Percentiles rank a stretch among this genome's conserved stretches.
Evolutionary conservation across 1,284 basidiomycete species (phyloP).

Genomic region (Moniliophthora roreri): DNA sequence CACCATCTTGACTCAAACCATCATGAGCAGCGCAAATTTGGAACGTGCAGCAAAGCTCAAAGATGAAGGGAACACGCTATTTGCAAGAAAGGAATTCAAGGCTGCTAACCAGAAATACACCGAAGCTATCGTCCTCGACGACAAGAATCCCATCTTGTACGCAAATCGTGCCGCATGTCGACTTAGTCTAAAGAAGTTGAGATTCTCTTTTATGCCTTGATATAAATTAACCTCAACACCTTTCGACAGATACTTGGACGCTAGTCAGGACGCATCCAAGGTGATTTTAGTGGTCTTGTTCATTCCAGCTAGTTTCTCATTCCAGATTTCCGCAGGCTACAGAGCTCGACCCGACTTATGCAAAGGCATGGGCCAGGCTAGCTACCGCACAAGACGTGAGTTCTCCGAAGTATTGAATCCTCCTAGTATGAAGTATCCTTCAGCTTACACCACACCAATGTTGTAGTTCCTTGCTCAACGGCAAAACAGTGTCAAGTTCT

Average conservation of each 20-base stretch:
- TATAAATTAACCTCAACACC: neutral
- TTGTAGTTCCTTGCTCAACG: conserved; percentile 1
- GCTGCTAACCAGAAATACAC: conserved; percentile 23
- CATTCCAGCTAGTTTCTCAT: neutral
- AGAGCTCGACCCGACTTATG: conserved; percentile 16
- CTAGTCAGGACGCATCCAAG: conserved; percentile 14
- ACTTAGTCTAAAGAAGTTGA: conserved; percentile 15
- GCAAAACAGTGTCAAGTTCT: conserved; percentile 12
- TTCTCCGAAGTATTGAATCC: no score
- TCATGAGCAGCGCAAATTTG: neutral
- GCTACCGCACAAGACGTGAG: conserved; percentile 17
- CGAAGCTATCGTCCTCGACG: conserved; percentile 17
- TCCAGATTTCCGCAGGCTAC: conserved; percentile 9
- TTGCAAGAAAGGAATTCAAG: conserved; percentile 52
- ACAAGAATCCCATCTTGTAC: conserved; percentile 17
- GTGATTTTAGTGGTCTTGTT: neutral
- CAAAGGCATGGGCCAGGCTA: conserved; percentile 17
- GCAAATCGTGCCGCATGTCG: conserved; percentile 21
- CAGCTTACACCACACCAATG: neutral
- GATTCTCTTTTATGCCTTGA: neutral
- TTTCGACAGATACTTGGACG: conserved; percentile 14
- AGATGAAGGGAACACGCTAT: conserved; percentile 13
- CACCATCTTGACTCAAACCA: no score
- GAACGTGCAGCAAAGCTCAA: conserved; percentile 10
- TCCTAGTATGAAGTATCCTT: neutral